A percentile compares a stretch with the other conserved stretches of the same genome.
These are phyloP conservation scores for Amanita fuliginea DNA, from an alignment of 768 basidiomycete species.

Conservation along the genomic window DNA sequence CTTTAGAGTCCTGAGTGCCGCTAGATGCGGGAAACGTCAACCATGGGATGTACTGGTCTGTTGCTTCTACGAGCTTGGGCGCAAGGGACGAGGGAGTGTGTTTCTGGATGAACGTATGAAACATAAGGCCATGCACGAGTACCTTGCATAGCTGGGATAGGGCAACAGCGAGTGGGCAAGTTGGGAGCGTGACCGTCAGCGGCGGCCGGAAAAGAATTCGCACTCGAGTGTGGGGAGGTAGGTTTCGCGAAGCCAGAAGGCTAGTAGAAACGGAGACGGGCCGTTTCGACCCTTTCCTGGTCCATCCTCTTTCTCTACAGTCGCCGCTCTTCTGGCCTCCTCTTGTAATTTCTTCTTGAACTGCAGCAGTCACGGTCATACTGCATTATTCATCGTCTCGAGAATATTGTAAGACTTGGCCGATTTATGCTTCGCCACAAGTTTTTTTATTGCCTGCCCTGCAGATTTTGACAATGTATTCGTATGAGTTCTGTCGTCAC, in stretches of 20 bases:
- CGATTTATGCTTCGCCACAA: not conserved
- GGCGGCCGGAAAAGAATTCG: conserved; percentile 29
- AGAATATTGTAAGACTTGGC: not conserved
- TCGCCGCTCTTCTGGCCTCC: too few species aligned
- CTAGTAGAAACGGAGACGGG: too few species aligned
- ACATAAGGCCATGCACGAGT: conserved; percentile 23
- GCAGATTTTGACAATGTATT: not conserved
- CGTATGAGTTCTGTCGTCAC: not conserved
- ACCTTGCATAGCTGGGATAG: conserved; percentile 21
- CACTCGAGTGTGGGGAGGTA: conserved; percentile 18
- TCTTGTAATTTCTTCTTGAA: not conserved
- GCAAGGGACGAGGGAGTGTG: not conserved
- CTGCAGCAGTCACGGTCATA: not conserved
- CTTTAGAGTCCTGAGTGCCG: not conserved
- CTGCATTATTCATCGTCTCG: not conserved
- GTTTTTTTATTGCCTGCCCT: not conserved
- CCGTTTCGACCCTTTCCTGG: not conserved
- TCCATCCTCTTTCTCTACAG: not conserved
- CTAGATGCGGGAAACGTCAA: not conserved
- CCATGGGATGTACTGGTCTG: not conserved
- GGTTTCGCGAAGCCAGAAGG: conserved; percentile 11
- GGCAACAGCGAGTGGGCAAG: conserved; percentile 27
- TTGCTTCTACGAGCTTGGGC: not conserved
- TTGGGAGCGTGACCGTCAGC: conserved; percentile 27
- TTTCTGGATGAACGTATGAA: conserved; percentile 14